A percentile compares a stretch with the other conserved stretches of the same genome.
Conservation (phyloP, 2,329 filamentous ascomycete species). For the Colletotrichum sidae region DNA sequence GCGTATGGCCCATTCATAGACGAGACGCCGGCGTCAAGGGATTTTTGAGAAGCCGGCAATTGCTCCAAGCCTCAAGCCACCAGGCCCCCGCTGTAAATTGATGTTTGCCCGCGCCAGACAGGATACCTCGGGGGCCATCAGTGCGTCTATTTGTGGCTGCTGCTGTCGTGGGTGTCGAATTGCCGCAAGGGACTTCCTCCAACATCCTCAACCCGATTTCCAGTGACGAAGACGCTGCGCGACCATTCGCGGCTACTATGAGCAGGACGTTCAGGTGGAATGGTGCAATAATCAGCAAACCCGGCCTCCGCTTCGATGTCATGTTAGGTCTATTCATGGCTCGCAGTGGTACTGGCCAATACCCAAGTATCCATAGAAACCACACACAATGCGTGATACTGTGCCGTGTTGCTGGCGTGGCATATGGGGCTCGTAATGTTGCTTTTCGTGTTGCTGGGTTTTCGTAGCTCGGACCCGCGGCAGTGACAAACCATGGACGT, state of each 20-base stretch:
- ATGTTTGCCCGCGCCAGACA: background rate
- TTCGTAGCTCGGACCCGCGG: too few relatives aligned
- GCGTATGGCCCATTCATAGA: conserved; percentile 8
- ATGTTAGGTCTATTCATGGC: too few relatives aligned
- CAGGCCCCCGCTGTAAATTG: background rate
- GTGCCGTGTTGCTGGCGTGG: too few relatives aligned
- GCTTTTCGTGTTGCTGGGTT: too few relatives aligned
- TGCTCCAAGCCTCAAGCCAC: background rate
- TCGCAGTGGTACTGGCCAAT: too few relatives aligned
- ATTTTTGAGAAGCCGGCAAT: conserved; percentile 16
- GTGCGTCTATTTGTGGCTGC: conserved; percentile 31
- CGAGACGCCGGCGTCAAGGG: conserved; percentile 21
- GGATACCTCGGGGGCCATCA: conserved; percentile 15
- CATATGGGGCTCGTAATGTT: too few relatives aligned
- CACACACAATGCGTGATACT: too few relatives aligned
- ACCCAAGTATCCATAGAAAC: too few relatives aligned
- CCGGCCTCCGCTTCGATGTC: too few relatives aligned
- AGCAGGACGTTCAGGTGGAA: too few relatives aligned
- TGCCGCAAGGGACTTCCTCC: conserved; percentile 10
- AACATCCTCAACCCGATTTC: background rate
- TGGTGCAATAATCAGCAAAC: too few relatives aligned
- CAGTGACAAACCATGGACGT: background rate
- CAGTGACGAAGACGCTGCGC: conserved; percentile 3
- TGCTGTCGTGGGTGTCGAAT: conserved; percentile 17
- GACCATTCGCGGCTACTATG: background rate